Evolutionary conservation across 208 protist genomes (phyloP).

Genomic region (Perkinsela sp.): DNA sequence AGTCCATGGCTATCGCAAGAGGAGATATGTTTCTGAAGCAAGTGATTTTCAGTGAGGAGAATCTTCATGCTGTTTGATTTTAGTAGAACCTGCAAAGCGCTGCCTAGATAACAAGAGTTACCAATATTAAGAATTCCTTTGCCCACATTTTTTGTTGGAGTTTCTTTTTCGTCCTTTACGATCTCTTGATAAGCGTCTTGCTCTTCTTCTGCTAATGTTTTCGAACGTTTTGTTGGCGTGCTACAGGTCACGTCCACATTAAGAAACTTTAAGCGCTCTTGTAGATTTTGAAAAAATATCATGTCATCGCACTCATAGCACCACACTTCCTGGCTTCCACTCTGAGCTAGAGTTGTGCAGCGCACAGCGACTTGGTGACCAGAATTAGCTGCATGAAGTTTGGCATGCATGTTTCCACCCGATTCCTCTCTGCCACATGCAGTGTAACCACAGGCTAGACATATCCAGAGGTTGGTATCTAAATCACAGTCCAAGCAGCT

Average conservation of each 20-base stretch:
- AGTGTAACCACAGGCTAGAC: constrained; percentile 1
- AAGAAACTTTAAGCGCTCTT: background rate
- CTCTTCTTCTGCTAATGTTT: background rate
- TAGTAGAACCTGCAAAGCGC: background rate
- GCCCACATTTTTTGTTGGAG: background rate
- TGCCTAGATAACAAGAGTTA: background rate
- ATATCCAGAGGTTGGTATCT: background rate
- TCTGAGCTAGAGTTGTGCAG: background rate
- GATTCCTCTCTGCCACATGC: background rate
- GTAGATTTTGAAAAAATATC: background rate
- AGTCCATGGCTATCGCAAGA: background rate
- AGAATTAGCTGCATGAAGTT: background rate
- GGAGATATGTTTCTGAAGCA: background rate
- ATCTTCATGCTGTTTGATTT: background rate
- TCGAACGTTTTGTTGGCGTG: background rate
- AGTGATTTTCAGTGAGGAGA: background rate
- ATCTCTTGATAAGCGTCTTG: background rate
- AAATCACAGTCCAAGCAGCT: background rate
- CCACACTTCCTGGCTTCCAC: background rate
- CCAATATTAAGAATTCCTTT: background rate
- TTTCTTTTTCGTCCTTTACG: background rate
- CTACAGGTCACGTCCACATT: background rate
- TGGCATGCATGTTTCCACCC: background rate
- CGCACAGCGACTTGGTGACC: background rate
- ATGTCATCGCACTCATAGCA: background rate